phyloP scores from a whole-genome alignment of 495 filamentous ascomycete genomes.

The Amniculicola lignicola region DNA sequence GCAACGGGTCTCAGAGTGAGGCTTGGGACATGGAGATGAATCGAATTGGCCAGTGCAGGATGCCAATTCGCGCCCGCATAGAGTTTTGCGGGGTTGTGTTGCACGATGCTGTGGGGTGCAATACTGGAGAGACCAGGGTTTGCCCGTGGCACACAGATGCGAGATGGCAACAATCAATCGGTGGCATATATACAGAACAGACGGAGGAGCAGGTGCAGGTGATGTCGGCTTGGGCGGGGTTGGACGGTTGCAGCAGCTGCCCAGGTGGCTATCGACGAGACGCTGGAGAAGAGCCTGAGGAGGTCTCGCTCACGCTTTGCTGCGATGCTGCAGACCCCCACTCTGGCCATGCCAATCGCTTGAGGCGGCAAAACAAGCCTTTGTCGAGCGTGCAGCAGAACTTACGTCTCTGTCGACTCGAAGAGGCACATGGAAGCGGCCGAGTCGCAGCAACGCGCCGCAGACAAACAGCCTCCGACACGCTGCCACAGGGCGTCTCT shows the following conservation, averaged over 20 bases:
- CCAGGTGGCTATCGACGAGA: conserved; percentile 4
- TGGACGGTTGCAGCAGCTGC: not conserved
- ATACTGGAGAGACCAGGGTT: conserved; percentile 5
- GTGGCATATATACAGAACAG: not conserved
- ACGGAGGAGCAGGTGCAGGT: not conserved
- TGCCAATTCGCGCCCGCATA: conserved; percentile 12
- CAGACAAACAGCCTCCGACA: not conserved
- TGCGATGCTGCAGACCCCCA: conserved; percentile 11
- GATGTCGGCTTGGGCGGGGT: not conserved
- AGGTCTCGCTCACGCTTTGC: not conserved
- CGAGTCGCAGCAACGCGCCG: not conserved
- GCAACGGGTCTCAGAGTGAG: not conserved
- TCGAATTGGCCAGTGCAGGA: conserved; percentile 4
- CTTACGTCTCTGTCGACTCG: conserved; percentile 10
- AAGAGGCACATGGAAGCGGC: not conserved
- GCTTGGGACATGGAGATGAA: not conserved
- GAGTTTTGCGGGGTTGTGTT: conserved; percentile 27
- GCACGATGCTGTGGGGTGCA: conserved; percentile 24
- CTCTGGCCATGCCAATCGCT: conserved; percentile 22
- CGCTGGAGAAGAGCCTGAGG: not conserved
- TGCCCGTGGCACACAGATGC: not conserved
- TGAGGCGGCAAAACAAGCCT: conserved; percentile 31
- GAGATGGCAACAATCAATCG: not conserved
- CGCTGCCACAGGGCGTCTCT: not conserved
- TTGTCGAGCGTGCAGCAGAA: conserved; percentile 12